Conservation (phyloP, 208 protist species). For the Acanthamoeba lenticulata region DNA sequence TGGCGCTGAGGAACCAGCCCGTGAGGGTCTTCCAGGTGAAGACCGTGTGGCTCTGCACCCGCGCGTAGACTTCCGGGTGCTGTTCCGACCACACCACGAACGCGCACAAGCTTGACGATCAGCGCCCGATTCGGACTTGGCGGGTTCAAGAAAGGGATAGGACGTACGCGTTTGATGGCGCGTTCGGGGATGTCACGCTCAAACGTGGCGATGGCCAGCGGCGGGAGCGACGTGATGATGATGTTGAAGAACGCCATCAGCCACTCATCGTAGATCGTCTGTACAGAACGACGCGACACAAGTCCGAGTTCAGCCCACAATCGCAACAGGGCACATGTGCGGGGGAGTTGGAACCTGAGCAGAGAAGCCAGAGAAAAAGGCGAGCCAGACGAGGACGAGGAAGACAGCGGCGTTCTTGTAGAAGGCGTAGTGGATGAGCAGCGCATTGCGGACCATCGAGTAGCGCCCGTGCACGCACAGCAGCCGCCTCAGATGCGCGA, state of each 20-base stretch:
- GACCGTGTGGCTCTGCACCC: constrained; percentile 12
- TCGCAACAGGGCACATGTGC: no score
- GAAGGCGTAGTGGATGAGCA: constrained; percentile 86
- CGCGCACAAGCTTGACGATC: constrained; percentile 93
- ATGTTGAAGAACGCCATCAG: constrained; percentile 53
- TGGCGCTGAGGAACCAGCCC: background rate
- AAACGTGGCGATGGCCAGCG: background rate
- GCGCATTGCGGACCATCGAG: constrained; percentile 78
- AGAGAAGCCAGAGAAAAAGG: constrained; percentile 73
- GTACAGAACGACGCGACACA: constrained; percentile 68
- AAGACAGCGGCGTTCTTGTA: constrained; percentile 87
- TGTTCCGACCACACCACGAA: constrained; percentile 92
- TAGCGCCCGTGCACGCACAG: constrained; percentile 71
- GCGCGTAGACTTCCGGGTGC: constrained; percentile 90
- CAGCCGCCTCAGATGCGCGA: constrained; percentile 86
- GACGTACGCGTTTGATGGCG: constrained; percentile 70
- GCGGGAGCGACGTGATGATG: background rate
- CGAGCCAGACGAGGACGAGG: constrained; percentile 85
- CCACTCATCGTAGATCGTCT: constrained; percentile 60
- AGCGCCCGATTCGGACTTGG: constrained; percentile 86
- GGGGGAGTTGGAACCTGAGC: constrained; percentile 74
- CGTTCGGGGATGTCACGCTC: background rate
- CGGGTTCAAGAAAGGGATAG: constrained; percentile 93
- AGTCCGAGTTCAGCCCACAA: no score
- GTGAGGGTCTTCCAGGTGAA: constrained; percentile 14